A percentile compares a stretch with the other conserved stretches of the same genome.
These are phyloP conservation scores for Mucor racemosus DNA, from an alignment of 371 early-diverging fungal species.

Conservation along the genomic window DNA sequence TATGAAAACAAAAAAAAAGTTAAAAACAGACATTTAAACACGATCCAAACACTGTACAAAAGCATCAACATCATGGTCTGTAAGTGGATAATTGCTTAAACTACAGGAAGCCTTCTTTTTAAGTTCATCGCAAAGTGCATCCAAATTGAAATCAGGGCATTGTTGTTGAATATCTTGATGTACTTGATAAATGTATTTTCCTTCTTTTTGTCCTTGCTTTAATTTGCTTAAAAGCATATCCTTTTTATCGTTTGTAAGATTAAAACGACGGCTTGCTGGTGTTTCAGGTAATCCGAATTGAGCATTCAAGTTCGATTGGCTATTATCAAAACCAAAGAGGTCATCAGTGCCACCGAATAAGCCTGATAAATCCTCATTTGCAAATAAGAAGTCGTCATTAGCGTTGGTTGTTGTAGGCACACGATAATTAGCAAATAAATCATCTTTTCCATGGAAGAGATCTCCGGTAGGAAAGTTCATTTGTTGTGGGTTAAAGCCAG, in stretches of 20 bases:
- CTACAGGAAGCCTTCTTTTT: slow-evolving; percentile 26
- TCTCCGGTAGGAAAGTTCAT: slow-evolving; percentile 10
- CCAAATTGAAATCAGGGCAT: slow-evolving; percentile 39
- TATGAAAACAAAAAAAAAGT: slow-evolving; percentile 8
- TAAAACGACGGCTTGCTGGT: slow-evolving; percentile 9
- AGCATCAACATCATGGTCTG: slow-evolving; percentile 20
- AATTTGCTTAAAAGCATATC: slow-evolving; percentile 14
- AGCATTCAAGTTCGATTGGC: slow-evolving; percentile 16
- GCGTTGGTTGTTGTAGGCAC: slow-evolving; percentile 14
- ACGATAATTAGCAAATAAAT: slow-evolving; percentile 36
- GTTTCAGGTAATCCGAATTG: slow-evolving; percentile 27
- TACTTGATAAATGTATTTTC: slow-evolving; percentile 27
- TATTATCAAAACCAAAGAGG: slow-evolving; percentile 28
- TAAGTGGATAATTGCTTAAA: slow-evolving; percentile 3
- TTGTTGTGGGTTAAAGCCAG: not conserved
- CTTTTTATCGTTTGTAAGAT: slow-evolving; percentile 12
- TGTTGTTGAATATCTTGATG: slow-evolving; percentile 25
- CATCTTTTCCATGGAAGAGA: slow-evolving; percentile 42
- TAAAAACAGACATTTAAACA: not conserved
- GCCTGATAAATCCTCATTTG: slow-evolving; percentile 30
- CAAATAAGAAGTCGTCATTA: slow-evolving; percentile 28
- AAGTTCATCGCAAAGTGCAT: slow-evolving; percentile 29
- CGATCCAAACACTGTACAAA: slow-evolving; percentile 21
- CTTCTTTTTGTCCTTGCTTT: slow-evolving; percentile 27
- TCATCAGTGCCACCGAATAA: slow-evolving; percentile 38